Conservation (phyloP, 192 early-diverging fungal species). For the Coemansia sp. region DNA sequence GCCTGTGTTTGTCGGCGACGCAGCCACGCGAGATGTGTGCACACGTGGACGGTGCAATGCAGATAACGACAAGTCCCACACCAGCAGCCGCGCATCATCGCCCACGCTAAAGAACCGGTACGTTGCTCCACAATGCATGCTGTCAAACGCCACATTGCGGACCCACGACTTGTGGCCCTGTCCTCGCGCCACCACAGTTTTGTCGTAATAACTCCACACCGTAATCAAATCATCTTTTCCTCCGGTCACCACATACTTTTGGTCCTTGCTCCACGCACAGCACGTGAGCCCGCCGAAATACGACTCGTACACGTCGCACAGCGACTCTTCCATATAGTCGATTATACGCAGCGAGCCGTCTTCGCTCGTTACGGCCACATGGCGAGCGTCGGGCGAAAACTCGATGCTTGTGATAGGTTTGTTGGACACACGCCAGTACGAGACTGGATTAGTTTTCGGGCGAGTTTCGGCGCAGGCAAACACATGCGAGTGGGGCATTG, state of each 20-base stretch:
- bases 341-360: slow-evolving; percentile 80
- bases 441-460: slow-evolving; percentile 75
- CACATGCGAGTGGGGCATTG: not conserved
- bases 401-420: slow-evolving; percentile 71
- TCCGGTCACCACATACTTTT: slow-evolving; percentile 77
- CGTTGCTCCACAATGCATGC: slow-evolving; percentile 70
- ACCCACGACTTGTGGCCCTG: slow-evolving; percentile 93
- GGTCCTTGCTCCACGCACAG: slow-evolving; percentile 89
- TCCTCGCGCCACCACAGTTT: slow-evolving; percentile 78
- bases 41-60: slow-evolving; percentile 74
- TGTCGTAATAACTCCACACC: slow-evolving; percentile 81
- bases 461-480: too few species aligned
- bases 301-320: slow-evolving; percentile 73
- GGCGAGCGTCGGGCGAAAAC: slow-evolving; percentile 82
- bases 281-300: slow-evolving; percentile 90
- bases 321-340: slow-evolving; percentile 66
- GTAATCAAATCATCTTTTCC: slow-evolving; percentile 93
- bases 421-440: slow-evolving; percentile 74
- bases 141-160: slow-evolving; percentile 81
- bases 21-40: slow-evolving; percentile 2
- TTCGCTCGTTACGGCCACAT: slow-evolving; percentile 75
- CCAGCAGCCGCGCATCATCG: slow-evolving; percentile 80
- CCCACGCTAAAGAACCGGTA: slow-evolving; percentile 89
- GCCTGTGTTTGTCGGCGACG: not conserved
- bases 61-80: slow-evolving; percentile 91